Percentiles rank a stretch among this genome's conserved stretches.
Evolutionary conservation across 306 rosid species (phyloP).

Genomic region (Rosa persica): DNA sequence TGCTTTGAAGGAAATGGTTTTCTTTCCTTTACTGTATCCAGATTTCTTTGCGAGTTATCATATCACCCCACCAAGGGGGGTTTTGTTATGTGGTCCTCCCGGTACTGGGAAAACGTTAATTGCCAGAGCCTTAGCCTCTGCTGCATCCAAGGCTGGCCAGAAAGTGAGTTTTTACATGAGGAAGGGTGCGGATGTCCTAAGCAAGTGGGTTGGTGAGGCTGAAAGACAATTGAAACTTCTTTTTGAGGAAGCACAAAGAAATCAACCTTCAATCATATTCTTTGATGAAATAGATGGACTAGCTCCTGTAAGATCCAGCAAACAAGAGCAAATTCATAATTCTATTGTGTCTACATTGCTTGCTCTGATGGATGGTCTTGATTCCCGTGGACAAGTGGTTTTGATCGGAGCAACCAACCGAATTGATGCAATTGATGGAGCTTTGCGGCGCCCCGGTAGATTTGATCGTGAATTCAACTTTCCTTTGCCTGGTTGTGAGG

Average conservation of each 20-base stretch:
- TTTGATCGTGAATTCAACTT: conserved; percentile 97
- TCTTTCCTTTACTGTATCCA: conserved; percentile 92
- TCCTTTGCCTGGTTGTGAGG: conserved; percentile 92
- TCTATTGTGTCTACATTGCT: conserved; percentile 98
- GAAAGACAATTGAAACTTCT: conserved; percentile 96
- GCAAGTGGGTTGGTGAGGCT: conserved; percentile 99
- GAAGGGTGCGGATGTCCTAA: conserved; percentile 95
- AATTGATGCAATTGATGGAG: conserved; percentile 98
- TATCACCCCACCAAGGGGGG: conserved; percentile 98
- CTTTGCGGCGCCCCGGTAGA: conserved; percentile 97
- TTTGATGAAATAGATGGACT: conserved; percentile 99
- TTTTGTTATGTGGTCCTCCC: conserved; percentile 95
- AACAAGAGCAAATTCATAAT: conserved; percentile 98
- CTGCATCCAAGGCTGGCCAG: conserved; percentile 99
- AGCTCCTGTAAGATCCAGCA: conserved; percentile 99
- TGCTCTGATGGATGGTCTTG: conserved; percentile 99
- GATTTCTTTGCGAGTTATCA: conserved; percentile 96
- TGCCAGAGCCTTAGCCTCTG: conserved; percentile 96
- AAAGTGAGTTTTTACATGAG: conserved; percentile 99
- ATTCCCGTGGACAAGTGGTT: conserved; percentile 99
- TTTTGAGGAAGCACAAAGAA: conserved; percentile 98
- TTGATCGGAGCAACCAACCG: conserved; percentile 98
- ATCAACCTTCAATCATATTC: conserved; percentile 95
- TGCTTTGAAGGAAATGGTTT: conserved; percentile 97
- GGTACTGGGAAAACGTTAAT: conserved; percentile 97